Percentiles rank a stretch among this genome's conserved stretches.
phyloP scores from a whole-genome alignment of 2,329 filamentous ascomycete species.

The Ophiosphaerella korrae region DNA sequence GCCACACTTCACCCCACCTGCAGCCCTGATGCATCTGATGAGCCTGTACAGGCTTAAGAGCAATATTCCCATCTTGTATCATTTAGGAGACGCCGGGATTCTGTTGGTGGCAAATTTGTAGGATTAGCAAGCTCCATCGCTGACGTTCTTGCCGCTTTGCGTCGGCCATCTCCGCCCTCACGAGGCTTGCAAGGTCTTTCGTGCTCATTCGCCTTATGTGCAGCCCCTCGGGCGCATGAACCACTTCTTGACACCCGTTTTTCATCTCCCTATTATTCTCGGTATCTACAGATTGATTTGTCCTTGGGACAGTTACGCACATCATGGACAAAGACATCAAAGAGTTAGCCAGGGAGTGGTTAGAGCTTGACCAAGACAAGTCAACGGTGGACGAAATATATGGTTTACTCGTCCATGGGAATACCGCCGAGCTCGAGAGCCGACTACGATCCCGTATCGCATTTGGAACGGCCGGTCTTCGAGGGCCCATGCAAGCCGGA shows the following conservation, averaged over 20 bases:
- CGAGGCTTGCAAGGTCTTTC: constrained; percentile 26
- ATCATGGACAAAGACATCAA: constrained; percentile 43
- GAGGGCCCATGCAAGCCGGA: constrained; percentile 69
- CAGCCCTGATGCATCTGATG: no score
- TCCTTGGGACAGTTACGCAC: not conserved
- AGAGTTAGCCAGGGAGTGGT: constrained; percentile 60
- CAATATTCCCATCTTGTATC: no score
- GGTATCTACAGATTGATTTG: not conserved
- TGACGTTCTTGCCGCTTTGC: constrained; percentile 7
- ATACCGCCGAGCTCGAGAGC: constrained; percentile 56
- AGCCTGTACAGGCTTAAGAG: no score
- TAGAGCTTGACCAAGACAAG: constrained; percentile 62
- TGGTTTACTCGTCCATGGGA: constrained; percentile 53
- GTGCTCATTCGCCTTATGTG: constrained; percentile 9
- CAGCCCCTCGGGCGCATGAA: not conserved
- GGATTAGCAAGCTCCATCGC: constrained; percentile 6
- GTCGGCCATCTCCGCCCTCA: constrained; percentile 37
- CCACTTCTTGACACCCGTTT: not conserved
- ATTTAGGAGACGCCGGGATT: no score
- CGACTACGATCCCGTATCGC: constrained; percentile 62
- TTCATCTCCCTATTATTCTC: not conserved
- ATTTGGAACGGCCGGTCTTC: constrained; percentile 67
- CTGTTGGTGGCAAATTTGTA: no score
- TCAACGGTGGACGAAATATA: constrained; percentile 61
- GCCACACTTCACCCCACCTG: no score